Evolutionary conservation across 2,329 filamentous ascomycete genomes (phyloP).

Genomic region (Fusarium sp.): DNA sequence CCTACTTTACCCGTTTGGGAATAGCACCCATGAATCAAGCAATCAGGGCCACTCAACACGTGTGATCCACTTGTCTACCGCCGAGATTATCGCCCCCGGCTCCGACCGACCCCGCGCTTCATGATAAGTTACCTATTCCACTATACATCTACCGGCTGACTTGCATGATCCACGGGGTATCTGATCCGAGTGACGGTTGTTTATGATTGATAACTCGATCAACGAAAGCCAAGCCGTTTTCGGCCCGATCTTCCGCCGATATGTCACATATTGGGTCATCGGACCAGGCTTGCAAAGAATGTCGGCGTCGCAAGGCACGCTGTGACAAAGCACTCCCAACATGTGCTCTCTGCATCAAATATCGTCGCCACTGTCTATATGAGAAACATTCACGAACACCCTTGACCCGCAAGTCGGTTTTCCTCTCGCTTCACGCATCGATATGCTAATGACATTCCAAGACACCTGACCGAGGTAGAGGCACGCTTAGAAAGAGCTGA

Average conservation of each 20-base stretch:
- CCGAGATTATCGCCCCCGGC: too few relatives aligned
- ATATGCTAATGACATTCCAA: constrained; percentile 36
- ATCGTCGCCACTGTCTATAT: constrained; percentile 63
- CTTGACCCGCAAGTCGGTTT: constrained; percentile 60
- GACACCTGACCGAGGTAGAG: constrained; percentile 62
- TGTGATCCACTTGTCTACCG: not conserved
- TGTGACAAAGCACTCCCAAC: constrained; percentile 57
- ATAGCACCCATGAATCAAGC: not conserved
- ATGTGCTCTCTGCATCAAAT: constrained; percentile 59
- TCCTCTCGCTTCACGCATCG: not conserved
- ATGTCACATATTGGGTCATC: constrained; percentile 44
- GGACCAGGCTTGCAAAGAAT: constrained; percentile 59
- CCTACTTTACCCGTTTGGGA: not conserved
- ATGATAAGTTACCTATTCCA: not conserved
- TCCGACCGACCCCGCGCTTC: not conserved
- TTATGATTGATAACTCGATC: not conserved
- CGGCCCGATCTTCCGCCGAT: constrained; percentile 12
- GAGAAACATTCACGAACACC: constrained; percentile 64
- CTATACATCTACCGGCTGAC: too few relatives aligned
- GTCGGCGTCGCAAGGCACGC: constrained; percentile 57
- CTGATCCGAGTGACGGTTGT: not conserved
- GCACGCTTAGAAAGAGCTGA: constrained; percentile 57
- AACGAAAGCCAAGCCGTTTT: not conserved
- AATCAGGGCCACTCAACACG: not conserved
- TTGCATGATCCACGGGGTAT: too few relatives aligned